These are phyloP conservation scores for Lathyrus tuberosus DNA, from an alignment of 306 rosid genomes.

Conservation along the genomic window DNA sequence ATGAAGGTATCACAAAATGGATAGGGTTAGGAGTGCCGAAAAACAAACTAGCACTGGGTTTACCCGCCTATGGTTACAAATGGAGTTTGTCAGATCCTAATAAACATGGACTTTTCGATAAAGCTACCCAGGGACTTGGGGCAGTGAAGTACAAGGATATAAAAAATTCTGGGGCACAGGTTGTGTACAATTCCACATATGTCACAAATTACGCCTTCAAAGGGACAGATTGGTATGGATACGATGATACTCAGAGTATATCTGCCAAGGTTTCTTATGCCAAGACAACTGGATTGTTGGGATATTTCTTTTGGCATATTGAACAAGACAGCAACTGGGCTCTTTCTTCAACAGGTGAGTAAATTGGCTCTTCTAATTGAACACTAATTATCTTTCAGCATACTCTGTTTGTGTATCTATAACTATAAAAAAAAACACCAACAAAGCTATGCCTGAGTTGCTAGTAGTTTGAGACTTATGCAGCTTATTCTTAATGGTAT, in stretches of 20 bases:
- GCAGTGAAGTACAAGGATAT: constrained; percentile 41
- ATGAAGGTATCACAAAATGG: constrained; percentile 34
- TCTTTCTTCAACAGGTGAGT: constrained; percentile 50
- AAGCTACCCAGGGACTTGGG: constrained; percentile 40
- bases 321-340: constrained; percentile 47
- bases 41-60: constrained; percentile 25
- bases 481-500: not conserved
- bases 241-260: constrained; percentile 49
- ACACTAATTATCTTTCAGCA: not conserved
- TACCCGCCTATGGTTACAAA: constrained; percentile 54
- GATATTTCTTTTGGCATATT: constrained; percentile 47
- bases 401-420: not conserved
- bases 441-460: not conserved
- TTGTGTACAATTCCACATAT: constrained; percentile 38
- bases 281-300: constrained; percentile 38
- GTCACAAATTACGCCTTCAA: constrained; percentile 45
- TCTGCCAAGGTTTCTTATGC: constrained; percentile 48
- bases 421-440: not conserved
- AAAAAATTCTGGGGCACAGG: constrained; percentile 10
- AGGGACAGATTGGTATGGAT: constrained; percentile 51
- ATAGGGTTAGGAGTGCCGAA: constrained; percentile 14
- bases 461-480: not conserved
- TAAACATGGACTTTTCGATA: constrained; percentile 27
- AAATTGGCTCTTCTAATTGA: not conserved
- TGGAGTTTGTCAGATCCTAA: constrained; percentile 47